Evolutionary conservation across 257 asterid genomes (phyloP).

Genomic region (Solanum medicagineum): DNA sequence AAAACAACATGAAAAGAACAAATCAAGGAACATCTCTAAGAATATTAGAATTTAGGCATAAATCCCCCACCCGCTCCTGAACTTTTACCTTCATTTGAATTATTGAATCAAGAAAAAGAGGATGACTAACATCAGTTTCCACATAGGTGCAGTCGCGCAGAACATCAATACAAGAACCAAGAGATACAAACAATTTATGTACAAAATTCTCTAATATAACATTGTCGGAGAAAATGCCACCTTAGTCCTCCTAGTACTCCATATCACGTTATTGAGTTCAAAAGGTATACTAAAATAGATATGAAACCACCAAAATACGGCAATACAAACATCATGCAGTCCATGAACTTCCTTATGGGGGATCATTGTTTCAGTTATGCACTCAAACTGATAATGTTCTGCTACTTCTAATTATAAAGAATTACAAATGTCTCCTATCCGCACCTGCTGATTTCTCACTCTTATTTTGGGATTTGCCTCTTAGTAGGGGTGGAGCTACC

Average conservation of each 20-base stretch:
- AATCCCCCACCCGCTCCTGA: background rate
- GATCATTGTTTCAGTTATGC: background rate
- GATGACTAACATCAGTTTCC: background rate
- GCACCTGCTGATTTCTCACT: background rate
- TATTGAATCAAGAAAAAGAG: background rate
- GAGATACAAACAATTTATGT: background rate
- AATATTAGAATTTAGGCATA: background rate
- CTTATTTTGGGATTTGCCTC: background rate
- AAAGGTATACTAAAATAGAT: background rate
- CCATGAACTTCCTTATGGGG: too few species aligned
- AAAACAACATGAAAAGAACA: background rate
- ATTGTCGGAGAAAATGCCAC: background rate
- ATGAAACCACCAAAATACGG: background rate
- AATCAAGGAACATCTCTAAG: background rate
- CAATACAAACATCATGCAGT: background rate
- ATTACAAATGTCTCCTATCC: background rate
- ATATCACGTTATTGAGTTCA: background rate
- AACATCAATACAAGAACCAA: background rate
- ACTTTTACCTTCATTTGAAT: background rate
- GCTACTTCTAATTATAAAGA: background rate
- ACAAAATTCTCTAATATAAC: background rate
- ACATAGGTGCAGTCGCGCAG: background rate
- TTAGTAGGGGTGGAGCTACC: background rate
- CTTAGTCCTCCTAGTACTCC: background rate
- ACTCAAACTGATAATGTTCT: background rate